Evolutionary conservation across 2,329 filamentous ascomycete genomes (phyloP), one percentile per base, ranked within the genome.

Genomic region (Kalmusia sp.): DNA sequence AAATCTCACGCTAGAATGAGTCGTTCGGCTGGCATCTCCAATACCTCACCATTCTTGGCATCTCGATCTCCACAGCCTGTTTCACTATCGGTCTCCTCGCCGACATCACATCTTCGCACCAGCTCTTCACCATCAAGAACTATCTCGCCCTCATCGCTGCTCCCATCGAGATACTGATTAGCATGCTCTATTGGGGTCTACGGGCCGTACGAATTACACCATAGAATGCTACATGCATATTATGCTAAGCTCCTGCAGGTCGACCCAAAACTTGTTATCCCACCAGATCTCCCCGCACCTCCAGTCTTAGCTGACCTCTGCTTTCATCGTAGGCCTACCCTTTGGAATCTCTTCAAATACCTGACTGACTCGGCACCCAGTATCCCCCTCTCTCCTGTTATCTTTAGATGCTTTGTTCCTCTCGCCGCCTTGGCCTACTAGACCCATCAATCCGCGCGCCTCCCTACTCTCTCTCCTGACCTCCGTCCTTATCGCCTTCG

Each of bases 1-100:
- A 62, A 55, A 61, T 34, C 2, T 27, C n/a, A 41, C 9, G 3
- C 8, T 78, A 46, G 80, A 82, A 82, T 45, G 75, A 79, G 0
- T 80, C 85, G 1, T 90, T 87, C 63, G 89, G 89, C 52, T 87
- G 87, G 75, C 83, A 89, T 66, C 83, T 87, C 57, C 87, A 90
- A 70, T 91, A 89, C 65, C 80, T 92, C 27, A 92, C 89, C 59
- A 91, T 91, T 67, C 82, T 92, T 52, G 89, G 88, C 22, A 81
- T 92, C 37, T 77, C 80, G 1, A 76, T 89, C 21, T 82, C 87
- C 1, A 79, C 84, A 9, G 61, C 80, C 39, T 88, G 86, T 45
- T 91, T 91, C 69, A 61, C 73, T 44, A 73, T 83, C 22, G 90
- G 84, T 3, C 75, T 89, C 4, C 68, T 87, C 30, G 86, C 88